Evolutionary conservation across 2,329 filamentous ascomycete genomes (phyloP).

Genomic region (Karstenula rhodostoma): DNA sequence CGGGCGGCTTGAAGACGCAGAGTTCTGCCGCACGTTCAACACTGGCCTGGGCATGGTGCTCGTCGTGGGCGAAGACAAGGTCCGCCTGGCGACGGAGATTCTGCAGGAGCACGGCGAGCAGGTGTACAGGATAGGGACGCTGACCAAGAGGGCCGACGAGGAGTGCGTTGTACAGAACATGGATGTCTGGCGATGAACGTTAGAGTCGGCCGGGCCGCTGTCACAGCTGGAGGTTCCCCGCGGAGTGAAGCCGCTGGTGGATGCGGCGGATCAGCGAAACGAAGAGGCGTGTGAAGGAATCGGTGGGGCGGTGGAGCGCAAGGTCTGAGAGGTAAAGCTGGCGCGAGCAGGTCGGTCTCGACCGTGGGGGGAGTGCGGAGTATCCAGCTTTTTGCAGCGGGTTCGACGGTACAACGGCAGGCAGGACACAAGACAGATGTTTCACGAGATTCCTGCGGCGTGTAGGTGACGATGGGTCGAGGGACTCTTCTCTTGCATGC

Average conservation of each 20-base stretch:
- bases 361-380: slow-evolving; percentile 17
- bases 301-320: slow-evolving; percentile 2
- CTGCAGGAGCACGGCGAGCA: slow-evolving; percentile 76
- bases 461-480: slow-evolving; percentile 2
- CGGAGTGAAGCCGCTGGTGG: not conserved
- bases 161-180: slow-evolving; percentile 71
- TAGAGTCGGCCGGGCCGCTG: slow-evolving; percentile 2
- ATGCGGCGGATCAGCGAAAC: slow-evolving; percentile 2
- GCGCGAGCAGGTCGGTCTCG: slow-evolving; percentile 6
- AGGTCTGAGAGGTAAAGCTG: not conserved
- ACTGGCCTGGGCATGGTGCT: slow-evolving; percentile 94
- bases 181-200: slow-evolving; percentile 54
- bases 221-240: slow-evolving; percentile 4
- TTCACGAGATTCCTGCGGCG: slow-evolving; percentile 5
- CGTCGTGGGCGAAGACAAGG: slow-evolving; percentile 74
- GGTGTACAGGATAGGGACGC: slow-evolving; percentile 77
- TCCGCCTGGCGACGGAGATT: slow-evolving; percentile 64
- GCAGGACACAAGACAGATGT: slow-evolving; percentile 7
- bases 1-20: slow-evolving; percentile 74
- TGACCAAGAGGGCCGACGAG: slow-evolving; percentile 66
- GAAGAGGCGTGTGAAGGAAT: not conserved
- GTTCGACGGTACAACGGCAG: not conserved
- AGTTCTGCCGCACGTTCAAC: slow-evolving; percentile 96
- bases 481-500: not conserved
- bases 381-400: slow-evolving; percentile 4